These are phyloP conservation scores for Termitomyces sp. DNA, from an alignment of 768 basidiomycete species.

Conservation along the genomic window DNA sequence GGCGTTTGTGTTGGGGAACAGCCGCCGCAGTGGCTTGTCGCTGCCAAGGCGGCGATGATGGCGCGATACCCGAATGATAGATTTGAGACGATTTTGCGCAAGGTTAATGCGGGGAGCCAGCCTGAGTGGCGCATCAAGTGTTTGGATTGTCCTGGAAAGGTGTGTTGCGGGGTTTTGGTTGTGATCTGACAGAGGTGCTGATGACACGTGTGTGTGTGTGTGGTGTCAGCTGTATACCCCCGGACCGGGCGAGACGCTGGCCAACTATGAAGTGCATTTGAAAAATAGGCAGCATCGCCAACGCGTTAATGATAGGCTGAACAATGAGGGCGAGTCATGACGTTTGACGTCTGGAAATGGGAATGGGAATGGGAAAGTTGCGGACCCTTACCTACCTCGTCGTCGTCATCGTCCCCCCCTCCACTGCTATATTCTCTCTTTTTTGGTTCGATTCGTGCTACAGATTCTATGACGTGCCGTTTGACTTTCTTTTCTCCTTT, in stretches of 20 bases:
- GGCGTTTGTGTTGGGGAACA: conserved; percentile 15
- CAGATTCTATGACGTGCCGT: no score
- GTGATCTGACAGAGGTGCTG: no score
- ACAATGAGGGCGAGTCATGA: conserved; percentile 16
- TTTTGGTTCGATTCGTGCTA: no score
- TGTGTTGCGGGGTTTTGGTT: conserved; percentile 23
- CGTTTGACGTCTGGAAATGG: no score
- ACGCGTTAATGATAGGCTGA: conserved; percentile 60
- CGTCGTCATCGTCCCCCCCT: no score
- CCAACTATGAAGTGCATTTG: conserved; percentile 91
- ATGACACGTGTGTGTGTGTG: no score
- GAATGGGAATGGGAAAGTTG: no score
- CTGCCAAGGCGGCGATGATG: conserved; percentile 54
- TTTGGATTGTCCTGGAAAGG: conserved; percentile 91
- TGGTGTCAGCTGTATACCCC: conserved; percentile 94
- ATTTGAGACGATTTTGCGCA: conserved; percentile 73
- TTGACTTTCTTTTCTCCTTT: background rate
- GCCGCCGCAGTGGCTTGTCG: conserved; percentile 69
- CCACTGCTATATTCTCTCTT: no score
- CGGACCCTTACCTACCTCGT: no score
- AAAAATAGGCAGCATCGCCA: conserved; percentile 78
- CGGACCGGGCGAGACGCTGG: conserved; percentile 80
- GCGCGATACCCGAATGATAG: conserved; percentile 73
- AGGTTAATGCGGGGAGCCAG: conserved; percentile 44
- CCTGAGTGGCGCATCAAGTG: conserved; percentile 92